Base-by-base conservation (phyloP, 1,139 yeast genomes). In the Suhomyces yuchorum region DNA sequence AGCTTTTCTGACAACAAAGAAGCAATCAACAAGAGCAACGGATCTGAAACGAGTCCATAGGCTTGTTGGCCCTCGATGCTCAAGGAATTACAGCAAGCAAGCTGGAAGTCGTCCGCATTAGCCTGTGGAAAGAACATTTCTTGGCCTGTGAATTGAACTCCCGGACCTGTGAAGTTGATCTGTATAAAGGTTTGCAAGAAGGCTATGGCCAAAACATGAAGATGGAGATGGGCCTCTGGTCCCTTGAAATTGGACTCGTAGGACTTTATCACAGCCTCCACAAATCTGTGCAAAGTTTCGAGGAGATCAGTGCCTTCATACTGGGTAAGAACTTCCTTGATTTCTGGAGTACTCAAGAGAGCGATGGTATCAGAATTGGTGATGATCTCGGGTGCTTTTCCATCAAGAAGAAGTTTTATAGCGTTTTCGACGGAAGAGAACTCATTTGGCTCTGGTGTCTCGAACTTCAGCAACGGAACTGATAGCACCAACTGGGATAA, bases 131-230 rank as follows among this genome's bases (percentile, higher is more conserved):
- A 72, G 48, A 68, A 65, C 47, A 71, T 53, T 1, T 72, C 68
- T 2, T 63, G 59, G 2, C 73, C 60, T 3, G 66, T 67, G 34
- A 71, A 60, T 0, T 74, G 73, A 0, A 83, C 61, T 22, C 77
- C 75, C 1, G 98, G 98, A 3, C 98, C 98, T 0, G 97, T 89
- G 62, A 78, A 88, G 62, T 92, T 92, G 46, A 80, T 68, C 61
- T 90, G 96, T 19, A 87, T 69, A 60, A 87, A 92, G 1, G 80
- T 63, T 59, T 90, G 91, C 34, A 90, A 69, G 4, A 82, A 68
- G 1, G 86, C 75, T 47, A 85, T 71, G 4, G 87, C 88, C 36
- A 72, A 45, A 1, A 74, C 43, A 37, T 73, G 79, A 40, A 70
- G 51, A 43, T 66, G 70, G 12, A 64, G 35, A 3, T 45, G 44